A percentile compares a stretch with the other conserved stretches of the same genome.
Evolutionary conservation across 805 yeast species (phyloP).

Genomic region (Nakazawaea peltata): DNA sequence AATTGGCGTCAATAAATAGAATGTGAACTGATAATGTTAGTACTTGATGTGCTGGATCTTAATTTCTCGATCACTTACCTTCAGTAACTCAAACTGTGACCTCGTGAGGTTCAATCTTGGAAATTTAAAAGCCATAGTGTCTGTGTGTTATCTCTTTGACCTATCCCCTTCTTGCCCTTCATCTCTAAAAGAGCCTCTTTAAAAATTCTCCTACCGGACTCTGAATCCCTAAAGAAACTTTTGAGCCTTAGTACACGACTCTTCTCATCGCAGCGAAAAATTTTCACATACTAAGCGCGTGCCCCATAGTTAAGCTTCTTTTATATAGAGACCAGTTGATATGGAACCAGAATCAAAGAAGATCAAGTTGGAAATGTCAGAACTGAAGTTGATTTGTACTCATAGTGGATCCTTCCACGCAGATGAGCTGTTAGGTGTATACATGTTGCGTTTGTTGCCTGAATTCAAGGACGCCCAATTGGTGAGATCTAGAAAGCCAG

Average conservation of each 20-base stretch:
- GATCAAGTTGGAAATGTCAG: conserved; percentile 21
- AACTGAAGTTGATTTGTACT: conserved; percentile 65
- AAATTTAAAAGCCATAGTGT: conserved; percentile 11
- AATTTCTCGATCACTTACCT: conserved; percentile 28
- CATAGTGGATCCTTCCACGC: conserved; percentile 96
- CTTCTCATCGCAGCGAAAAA: too few relatives aligned
- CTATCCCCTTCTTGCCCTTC: too few relatives aligned
- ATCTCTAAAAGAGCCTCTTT: too few relatives aligned
- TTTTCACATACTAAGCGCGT: too few relatives aligned
- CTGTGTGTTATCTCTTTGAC: too few relatives aligned
- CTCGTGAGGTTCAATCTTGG: conserved; percentile 28
- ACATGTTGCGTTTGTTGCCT: conserved; percentile 68
- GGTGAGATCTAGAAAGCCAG: conserved; percentile 78
- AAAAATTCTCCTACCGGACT: too few relatives aligned
- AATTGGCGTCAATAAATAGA: conserved; percentile 80
- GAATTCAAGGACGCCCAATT: conserved; percentile 57
- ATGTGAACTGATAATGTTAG: conserved; percentile 48
- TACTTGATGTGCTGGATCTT: too few relatives aligned
- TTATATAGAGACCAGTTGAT: too few relatives aligned
- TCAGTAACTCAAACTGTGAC: conserved; percentile 46
- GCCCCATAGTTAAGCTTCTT: too few relatives aligned
- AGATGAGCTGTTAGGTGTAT: conserved; percentile 92
- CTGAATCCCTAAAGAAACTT: too few relatives aligned
- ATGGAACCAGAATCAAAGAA: too few relatives aligned
- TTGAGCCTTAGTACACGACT: too few relatives aligned